Conservation (phyloP, 106 monocot species). For the Phalaenopsis aphrodite region DNA sequence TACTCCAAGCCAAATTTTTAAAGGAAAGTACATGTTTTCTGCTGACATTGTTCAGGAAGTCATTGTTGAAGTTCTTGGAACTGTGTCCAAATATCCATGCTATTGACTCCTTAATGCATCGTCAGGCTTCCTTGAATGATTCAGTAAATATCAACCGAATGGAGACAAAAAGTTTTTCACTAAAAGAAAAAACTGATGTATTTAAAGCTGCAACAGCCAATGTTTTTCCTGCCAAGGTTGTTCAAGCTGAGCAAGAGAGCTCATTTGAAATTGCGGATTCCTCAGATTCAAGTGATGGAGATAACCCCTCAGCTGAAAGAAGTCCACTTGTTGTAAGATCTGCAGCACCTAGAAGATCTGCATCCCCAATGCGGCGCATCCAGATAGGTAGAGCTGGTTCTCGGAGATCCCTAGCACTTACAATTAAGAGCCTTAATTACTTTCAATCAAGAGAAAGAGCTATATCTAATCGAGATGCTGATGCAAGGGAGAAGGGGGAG, state of each 20-base stretch:
- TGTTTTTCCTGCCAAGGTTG: constrained; percentile 70
- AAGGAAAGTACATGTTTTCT: neutral
- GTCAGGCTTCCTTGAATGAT: constrained; percentile 11
- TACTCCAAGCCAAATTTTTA: neutral
- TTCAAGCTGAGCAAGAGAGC: constrained; percentile 66
- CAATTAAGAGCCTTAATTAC: constrained; percentile 76
- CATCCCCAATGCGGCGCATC: constrained; percentile 87
- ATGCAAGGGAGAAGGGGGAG: constrained; percentile 30
- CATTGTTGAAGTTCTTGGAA: constrained; percentile 33
- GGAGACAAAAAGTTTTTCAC: neutral
- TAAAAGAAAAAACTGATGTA: neutral
- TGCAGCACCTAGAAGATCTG: constrained; percentile 84
- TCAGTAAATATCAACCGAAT: constrained; percentile 12
- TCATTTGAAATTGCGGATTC: constrained; percentile 63
- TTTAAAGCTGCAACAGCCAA: constrained; percentile 15
- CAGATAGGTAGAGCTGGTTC: constrained; percentile 91
- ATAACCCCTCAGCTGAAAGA: constrained; percentile 47
- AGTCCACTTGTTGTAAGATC: constrained; percentile 66
- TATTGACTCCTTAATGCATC: constrained; percentile 8
- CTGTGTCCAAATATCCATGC: constrained; percentile 11
- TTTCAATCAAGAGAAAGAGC: constrained; percentile 61
- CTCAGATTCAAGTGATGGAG: constrained; percentile 47
- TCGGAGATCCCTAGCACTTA: constrained; percentile 58
- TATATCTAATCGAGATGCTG: constrained; percentile 31
- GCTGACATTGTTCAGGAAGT: constrained; percentile 25